A percentile compares a stretch with the other conserved stretches of the same genome.
These are phyloP conservation scores for Nakazawaea ernobii DNA, from an alignment of 805 yeast genomes.

Conservation along the genomic window DNA sequence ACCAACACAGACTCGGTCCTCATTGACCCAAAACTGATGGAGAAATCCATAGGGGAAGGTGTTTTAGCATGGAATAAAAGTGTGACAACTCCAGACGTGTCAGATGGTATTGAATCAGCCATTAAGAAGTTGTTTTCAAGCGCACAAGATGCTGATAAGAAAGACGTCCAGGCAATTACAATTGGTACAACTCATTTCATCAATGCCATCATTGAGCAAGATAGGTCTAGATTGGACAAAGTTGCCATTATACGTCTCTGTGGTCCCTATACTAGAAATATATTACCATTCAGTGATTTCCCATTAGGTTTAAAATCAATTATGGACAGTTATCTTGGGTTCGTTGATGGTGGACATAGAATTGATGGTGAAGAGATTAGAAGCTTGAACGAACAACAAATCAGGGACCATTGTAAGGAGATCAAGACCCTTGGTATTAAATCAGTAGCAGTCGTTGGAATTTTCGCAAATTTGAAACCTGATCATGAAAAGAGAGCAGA, in stretches of 20 bases:
- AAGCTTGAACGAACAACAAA: constrained; percentile 25
- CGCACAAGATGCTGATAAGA: constrained; percentile 14
- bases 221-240: constrained; percentile 31
- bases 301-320: constrained; percentile 31
- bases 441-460: constrained; percentile 35
- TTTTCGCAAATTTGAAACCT: constrained; percentile 34
- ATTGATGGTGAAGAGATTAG: constrained; percentile 35
- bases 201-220: constrained; percentile 44
- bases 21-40: constrained; percentile 28
- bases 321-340: constrained; percentile 30
- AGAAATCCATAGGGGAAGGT: constrained; percentile 21
- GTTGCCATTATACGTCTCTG: constrained; percentile 45
- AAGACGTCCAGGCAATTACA: constrained; percentile 33
- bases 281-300: constrained; percentile 38
- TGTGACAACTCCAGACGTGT: constrained; percentile 37
- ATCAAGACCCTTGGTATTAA: constrained; percentile 28
- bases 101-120: constrained; percentile 35
- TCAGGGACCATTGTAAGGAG: constrained; percentile 24
- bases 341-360: constrained; percentile 34
- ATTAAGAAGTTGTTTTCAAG: constrained; percentile 26
- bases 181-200: constrained; percentile 51
- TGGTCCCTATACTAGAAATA: constrained; percentile 34
- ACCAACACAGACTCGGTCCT: constrained; percentile 46
- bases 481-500: constrained; percentile 33
- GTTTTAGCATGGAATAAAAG: constrained; percentile 39